Base-by-base conservation (phyloP, 768 basidiomycete species). In the Leccinum variicolor region DNA sequence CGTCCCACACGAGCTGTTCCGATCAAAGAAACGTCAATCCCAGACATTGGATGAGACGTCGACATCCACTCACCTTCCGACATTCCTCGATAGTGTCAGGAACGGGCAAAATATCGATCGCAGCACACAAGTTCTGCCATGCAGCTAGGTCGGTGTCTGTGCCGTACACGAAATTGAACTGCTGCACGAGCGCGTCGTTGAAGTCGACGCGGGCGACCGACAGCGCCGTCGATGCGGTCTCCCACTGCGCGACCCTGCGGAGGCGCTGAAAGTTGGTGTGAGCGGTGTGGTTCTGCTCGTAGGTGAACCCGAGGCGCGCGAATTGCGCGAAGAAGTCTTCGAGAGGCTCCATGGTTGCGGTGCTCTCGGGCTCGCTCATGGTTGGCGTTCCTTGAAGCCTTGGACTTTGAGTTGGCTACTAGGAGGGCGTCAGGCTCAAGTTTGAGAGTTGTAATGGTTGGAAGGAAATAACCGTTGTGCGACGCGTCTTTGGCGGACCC, bases 81-180 rank as follows among this genome's bases (percentile, higher is more conserved):
- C 69, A 71, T 5, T 43, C 65, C 0, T 53, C 0, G 26, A 73
- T 52, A 7, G 6, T 23, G 0, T 59, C 59, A 4, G 69, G 69
- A 11, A 67, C 9, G 1, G 71, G 69, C 3, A 23, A 21, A 46
- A 73, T 58, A 9, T 41, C 57, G 26, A 73, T 62, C 14, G 54
- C 55, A 3, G 11, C 5, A 45, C 72, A 73, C 23, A 71, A 19
- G n/a, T 54, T 61, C 31, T 62, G 70, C 70, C 70, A 71, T 19
- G 68, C 57, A 1, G 1, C 15, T 6, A 73, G 34, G 28, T 63
- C 34, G 53, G 45, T 54, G 2, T 56, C 53, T 2, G 64, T 61
- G 11, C 70, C 72, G 15, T 57, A 68, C 28, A 61, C 41, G 26
- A 53, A 49, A 34, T 71, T 70, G 51, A 71, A 73, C 50, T 73